A percentile compares a stretch with the other conserved stretches of the same genome.
Evolutionary conservation across 176 grass and related monocot species (phyloP).

Genomic region (Miscanthus lutarioriparius): DNA sequence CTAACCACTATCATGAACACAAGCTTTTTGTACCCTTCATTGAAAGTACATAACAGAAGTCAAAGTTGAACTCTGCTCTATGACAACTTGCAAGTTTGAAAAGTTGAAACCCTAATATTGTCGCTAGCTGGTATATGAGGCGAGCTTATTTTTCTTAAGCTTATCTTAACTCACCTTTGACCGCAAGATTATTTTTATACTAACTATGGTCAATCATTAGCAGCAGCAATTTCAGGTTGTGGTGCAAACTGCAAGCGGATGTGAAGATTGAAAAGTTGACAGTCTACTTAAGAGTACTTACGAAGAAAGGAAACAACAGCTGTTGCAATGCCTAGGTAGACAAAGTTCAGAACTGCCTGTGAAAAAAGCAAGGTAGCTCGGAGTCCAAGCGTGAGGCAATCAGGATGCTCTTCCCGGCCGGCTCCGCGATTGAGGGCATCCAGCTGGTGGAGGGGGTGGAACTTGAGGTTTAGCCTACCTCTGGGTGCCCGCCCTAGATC

Average conservation of each 20-base stretch:
- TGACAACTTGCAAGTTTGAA: conserved; percentile 7
- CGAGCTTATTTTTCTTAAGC: background rate
- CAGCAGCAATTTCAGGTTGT: background rate
- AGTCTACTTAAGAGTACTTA: conserved; percentile 36
- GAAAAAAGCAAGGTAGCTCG: conserved; percentile 4
- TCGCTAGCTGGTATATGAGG: background rate
- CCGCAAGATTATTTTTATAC: conserved; percentile 3
- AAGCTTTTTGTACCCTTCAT: background rate
- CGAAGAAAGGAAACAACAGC: conserved; percentile 53
- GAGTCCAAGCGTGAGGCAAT: too few species aligned
- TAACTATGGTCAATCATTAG: conserved; percentile 5
- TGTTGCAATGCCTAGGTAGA: conserved; percentile 56
- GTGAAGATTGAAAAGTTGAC: background rate
- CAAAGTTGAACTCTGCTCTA: conserved; percentile 5
- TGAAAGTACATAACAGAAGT: background rate
- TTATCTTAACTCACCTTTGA: conserved; percentile 1
- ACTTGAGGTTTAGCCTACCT: too few species aligned
- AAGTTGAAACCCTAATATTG: background rate
- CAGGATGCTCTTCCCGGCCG: too few species aligned
- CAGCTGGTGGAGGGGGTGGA: too few species aligned
- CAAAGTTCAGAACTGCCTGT: conserved; percentile 56
- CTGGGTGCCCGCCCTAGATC: too few species aligned
- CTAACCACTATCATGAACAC: background rate
- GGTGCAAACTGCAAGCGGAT: background rate
- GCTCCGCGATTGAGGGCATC: too few species aligned